phyloP scores from a whole-genome alignment of 208 protist species.

The Crithidia expoeki region DNA sequence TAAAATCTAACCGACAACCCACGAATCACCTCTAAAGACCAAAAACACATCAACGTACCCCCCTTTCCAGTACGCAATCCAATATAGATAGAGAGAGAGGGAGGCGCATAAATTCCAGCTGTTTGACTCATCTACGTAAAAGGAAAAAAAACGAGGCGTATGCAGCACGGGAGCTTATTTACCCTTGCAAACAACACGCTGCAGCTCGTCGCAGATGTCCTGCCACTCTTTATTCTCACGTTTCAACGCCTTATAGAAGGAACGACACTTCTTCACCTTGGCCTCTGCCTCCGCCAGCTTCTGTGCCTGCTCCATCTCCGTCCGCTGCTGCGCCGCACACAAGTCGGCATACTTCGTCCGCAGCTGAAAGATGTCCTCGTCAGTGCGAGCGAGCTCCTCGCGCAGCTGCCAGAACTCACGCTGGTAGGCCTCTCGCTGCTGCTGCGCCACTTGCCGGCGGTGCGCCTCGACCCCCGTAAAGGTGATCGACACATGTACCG shows the following conservation, averaged over 20 bases:
- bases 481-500: slow-evolving; percentile 26
- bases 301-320: slow-evolving; percentile 14
- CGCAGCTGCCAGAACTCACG: slow-evolving; percentile 51
- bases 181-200: slow-evolving; percentile 28
- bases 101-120: too few relatives aligned
- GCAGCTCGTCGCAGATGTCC: slow-evolving; percentile 49
- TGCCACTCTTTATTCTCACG: slow-evolving; percentile 67
- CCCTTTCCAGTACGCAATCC: too few relatives aligned
- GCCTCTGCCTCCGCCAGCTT: slow-evolving; percentile 46
- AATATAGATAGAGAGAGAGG: too few relatives aligned
- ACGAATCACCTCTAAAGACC: too few relatives aligned
- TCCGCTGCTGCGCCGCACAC: slow-evolving; percentile 24
- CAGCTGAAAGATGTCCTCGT: slow-evolving; percentile 45
- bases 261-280: slow-evolving; percentile 38
- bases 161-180: not conserved
- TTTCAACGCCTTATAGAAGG: slow-evolving; percentile 44
- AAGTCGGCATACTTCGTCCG: slow-evolving; percentile 32
- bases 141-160: slow-evolving; percentile 6
- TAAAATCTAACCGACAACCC: too few relatives aligned
- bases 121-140: too few relatives aligned
- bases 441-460: slow-evolving; percentile 23
- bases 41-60: too few relatives aligned
- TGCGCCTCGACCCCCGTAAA: slow-evolving; percentile 37
- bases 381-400: slow-evolving; percentile 51
- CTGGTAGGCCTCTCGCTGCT: slow-evolving; percentile 23